Evolutionary conservation across 306 rosid genomes (phyloP).

Genomic region (Spatholobus suberectus): DNA sequence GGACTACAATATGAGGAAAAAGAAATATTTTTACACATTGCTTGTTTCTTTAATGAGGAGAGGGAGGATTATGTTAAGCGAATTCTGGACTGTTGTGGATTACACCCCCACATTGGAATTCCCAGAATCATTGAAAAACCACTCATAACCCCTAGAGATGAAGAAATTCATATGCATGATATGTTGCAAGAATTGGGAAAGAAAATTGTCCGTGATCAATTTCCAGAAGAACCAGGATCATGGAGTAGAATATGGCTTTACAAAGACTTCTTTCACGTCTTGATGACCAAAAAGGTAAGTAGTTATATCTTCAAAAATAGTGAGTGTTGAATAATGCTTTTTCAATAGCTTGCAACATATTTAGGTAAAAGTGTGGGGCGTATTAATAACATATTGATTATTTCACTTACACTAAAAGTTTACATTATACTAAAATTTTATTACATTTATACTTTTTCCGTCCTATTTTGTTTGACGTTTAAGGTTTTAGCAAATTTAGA

Average conservation of each 20-base stretch:
- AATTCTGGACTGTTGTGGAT: not conserved
- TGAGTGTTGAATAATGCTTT: too few species aligned
- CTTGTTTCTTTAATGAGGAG: conserved; percentile 34
- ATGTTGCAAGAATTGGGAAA: conserved; percentile 34
- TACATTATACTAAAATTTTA: too few species aligned
- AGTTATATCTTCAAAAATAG: not conserved
- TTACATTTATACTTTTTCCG: too few species aligned
- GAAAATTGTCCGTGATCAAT: conserved; percentile 9
- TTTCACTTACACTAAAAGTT: too few species aligned
- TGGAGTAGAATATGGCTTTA: conserved; percentile 37
- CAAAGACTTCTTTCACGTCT: not conserved
- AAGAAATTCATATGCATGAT: conserved; percentile 39
- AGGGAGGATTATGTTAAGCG: not conserved
- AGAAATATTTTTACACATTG: conserved; percentile 37
- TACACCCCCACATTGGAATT: conserved; percentile 16
- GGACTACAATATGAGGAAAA: not conserved
- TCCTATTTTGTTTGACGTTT: too few species aligned
- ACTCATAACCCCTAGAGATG: conserved; percentile 9
- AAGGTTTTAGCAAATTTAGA: too few species aligned
- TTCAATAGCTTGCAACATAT: too few species aligned
- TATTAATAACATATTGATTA: too few species aligned
- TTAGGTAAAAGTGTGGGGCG: too few species aligned
- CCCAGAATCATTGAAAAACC: conserved; percentile 3
- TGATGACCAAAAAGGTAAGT: conserved; percentile 1
- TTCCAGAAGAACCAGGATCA: not conserved